Evolutionary conservation across 768 basidiomycete species (phyloP), one percentile per base, ranked within the genome.

Genomic region (Arthromyces matolae): DNA sequence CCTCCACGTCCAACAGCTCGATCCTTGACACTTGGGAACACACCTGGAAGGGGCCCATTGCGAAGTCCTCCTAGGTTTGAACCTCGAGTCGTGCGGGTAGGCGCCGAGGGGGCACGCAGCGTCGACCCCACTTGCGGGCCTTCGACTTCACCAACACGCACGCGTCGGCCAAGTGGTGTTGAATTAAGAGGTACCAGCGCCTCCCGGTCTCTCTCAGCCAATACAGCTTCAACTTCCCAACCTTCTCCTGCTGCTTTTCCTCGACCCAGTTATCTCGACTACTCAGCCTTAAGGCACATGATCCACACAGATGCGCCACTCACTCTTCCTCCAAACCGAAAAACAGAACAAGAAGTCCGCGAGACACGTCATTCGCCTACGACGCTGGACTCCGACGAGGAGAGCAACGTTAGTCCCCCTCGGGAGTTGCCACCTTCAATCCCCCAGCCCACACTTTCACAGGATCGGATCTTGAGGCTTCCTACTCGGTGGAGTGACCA

Each of bases 401-500:
- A 87, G 35, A 78, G 77, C 40, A 73, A 65, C 44, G 66, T 71
- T 50, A 78, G 70, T 59, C 77, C 76, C 37, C 78, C 77, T 28
- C 71, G 71, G 33, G 68, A 74, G 29, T 52, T 70, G 5, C n/a
- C n/a, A n/a, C 63, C 66, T 18, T 57, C 62, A 16, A 56, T 51
- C 33, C 64, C 62, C 45, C 50, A 60, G 45, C 50, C 52, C 45
- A 48, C 62, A 41, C 46, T 64, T 27, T 61, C 74, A 24, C 71
- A 69, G 33, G 68, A 70, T 47, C 65, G 65, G 34, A 60, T 76
- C 13, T 66, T 89, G 53, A 69, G 73, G 49, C 64, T 93, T 18
- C 90, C 90, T 16, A 86, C 86, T 3, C 76, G 86, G 32, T 92
- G 89, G 90, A 85, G 79, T 61, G 81, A 88, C 38, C 78, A 82